phyloP scores from a whole-genome alignment of 805 yeast species.

The Blastobotrys chiropterorum region DNA sequence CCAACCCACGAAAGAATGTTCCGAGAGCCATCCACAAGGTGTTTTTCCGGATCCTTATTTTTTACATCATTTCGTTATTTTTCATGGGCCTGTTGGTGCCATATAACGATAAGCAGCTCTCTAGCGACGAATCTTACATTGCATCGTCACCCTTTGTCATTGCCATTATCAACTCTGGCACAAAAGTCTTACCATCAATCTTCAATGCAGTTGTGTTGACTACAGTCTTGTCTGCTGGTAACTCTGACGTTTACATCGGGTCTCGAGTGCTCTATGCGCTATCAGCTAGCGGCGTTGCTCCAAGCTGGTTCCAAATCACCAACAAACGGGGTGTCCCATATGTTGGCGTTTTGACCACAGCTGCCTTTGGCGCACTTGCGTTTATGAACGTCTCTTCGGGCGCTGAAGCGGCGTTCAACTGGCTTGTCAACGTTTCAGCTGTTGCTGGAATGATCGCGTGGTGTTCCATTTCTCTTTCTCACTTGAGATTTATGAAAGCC shows the following conservation, averaged over 20 bases:
- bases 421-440: constrained; percentile 68
- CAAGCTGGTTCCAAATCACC: constrained; percentile 55
- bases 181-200: constrained; percentile 63
- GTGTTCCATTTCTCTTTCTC: constrained; percentile 64
- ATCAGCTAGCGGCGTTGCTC: constrained; percentile 69
- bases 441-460: constrained; percentile 71
- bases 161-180: constrained; percentile 61
- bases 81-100: constrained; percentile 76
- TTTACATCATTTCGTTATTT: constrained; percentile 68
- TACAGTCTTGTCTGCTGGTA: constrained; percentile 79
- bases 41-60: constrained; percentile 56
- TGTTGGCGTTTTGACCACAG: constrained; percentile 45
- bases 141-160: constrained; percentile 78
- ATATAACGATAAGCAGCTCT: constrained; percentile 55
- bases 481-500: constrained; percentile 61
- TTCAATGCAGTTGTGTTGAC: constrained; percentile 73
- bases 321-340: constrained; percentile 66
- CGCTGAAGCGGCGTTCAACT: constrained; percentile 33
- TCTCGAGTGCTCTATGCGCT: constrained; percentile 63
- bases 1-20: constrained; percentile 61
- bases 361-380: constrained; percentile 56
- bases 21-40: constrained; percentile 79
- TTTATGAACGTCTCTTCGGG: constrained; percentile 49
- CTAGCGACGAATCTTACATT: constrained; percentile 40
- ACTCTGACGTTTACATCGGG: constrained; percentile 70